These are phyloP conservation scores for Creolimax fragrantissima DNA, from an alignment of 78 protist genomes.

Conservation along the genomic window DNA sequence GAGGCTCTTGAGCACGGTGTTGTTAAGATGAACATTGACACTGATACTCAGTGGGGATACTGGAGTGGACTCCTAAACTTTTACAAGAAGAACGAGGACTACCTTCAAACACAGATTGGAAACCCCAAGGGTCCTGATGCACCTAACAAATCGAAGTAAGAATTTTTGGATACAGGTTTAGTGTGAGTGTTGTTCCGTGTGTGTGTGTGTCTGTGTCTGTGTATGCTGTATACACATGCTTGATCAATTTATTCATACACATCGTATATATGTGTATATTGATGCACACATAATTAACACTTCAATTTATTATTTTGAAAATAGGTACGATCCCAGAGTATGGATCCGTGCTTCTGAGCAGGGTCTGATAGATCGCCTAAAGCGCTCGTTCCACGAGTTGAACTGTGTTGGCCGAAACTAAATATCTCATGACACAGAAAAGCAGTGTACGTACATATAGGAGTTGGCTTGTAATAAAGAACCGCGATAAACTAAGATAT, in stretches of 20 bases:
- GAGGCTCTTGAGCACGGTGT: conserved; percentile 47
- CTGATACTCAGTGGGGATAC: conserved; percentile 71
- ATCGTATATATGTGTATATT: too few species aligned
- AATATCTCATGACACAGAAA: too few species aligned
- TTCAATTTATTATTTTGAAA: neutral
- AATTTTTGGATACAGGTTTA: too few species aligned
- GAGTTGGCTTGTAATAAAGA: too few species aligned
- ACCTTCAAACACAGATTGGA: conserved; percentile 57
- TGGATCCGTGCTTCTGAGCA: conserved; percentile 52
- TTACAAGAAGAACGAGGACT: conserved; percentile 42
- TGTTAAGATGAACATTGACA: conserved; percentile 67
- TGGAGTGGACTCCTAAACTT: conserved; percentile 41
- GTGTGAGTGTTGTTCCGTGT: neutral
- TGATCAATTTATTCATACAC: too few species aligned
- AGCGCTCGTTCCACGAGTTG: conserved; percentile 24
- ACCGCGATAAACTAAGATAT: too few species aligned
- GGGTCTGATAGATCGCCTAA: conserved; percentile 29
- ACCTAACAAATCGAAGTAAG: conserved; percentile 64
- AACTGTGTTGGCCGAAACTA: too few species aligned
- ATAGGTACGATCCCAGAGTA: conserved; percentile 60
- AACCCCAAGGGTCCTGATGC: conserved; percentile 55
- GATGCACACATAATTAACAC: too few species aligned
- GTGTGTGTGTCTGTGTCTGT: too few species aligned
- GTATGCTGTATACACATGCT: too few species aligned
- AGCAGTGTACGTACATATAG: too few species aligned